Evolutionary conservation across 129 eudicot genomes (phyloP), one percentile per base, ranked within the genome.

Genomic region (Tagetes patula): DNA sequence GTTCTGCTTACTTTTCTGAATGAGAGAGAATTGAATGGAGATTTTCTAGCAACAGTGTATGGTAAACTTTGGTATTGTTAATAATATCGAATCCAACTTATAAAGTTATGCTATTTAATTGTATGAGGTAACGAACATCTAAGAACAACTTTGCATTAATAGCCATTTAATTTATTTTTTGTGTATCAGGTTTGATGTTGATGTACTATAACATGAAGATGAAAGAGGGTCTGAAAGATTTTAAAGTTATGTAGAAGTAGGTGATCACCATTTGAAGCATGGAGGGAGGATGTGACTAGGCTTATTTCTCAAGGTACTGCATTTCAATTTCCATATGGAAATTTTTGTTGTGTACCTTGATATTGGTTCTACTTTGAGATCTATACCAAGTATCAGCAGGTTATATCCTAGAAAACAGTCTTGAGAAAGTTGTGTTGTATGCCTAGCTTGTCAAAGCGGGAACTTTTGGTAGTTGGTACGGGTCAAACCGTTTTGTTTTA

Each of bases 221-320:
- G 27, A 20, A 20, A 20, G 27, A 20, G 27, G 27, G 27, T 20
- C 27, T 20, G 27, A 20, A 20, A 20, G 27, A 20, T 20, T 20
- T 20, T 20, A 20, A 20, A 20, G 27, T 20, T 20, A 20, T 20
- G 27, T 20, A 20, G 27, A 20, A 20, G 27, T 20, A 85, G 99
- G 90, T 66, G 99, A 94, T 78, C 99, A 94, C 86, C 99, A 94
- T 78, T 80, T 94, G 77, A 94, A 88, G 83, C 88, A 90, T 82
- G 97, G 99, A 67, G 99, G 99, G 38, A 84, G 99, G 77, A 94
- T 94, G 97, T 97, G 90, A 67, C 75, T 90, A 42, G 99, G 99
- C 75, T 85, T 94, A 67, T 94, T 94, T 90, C 97, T 94, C 62
- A 94, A 94, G 99, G 99, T 93, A 79, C 13, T 53, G 31, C 7